phyloP scores from a whole-genome alignment of 129 eudicot species.

The Scalesia atractyloides region DNA sequence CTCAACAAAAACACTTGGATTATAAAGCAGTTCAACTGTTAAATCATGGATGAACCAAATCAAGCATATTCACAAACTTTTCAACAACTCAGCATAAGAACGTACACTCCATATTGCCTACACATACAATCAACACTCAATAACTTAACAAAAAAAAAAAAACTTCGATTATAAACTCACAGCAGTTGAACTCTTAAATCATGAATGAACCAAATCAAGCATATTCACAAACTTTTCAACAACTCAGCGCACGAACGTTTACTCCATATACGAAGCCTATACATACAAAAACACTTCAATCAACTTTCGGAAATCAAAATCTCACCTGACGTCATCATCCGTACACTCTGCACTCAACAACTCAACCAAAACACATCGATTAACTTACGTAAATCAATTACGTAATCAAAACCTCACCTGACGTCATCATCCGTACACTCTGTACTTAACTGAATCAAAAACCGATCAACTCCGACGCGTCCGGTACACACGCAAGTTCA shows the following conservation, averaged over 20 bases:
- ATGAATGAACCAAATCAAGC: too few species aligned
- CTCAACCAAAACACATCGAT: not conserved
- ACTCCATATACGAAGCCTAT: too few species aligned
- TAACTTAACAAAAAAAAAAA: not conserved
- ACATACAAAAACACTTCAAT: not conserved
- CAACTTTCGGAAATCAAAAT: not conserved
- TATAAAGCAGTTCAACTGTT: not conserved
- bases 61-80: not conserved
- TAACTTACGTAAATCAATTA: not conserved
- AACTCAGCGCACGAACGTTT: too few species aligned
- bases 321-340: constrained; percentile 43
- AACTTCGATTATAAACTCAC: too few species aligned
- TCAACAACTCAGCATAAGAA: constrained; percentile 14
- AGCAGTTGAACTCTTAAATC: too few species aligned
- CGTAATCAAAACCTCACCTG: constrained; percentile 24
- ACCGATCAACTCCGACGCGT: not conserved
- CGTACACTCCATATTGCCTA: not conserved
- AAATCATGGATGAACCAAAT: constrained; percentile 1
- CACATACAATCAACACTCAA: too few species aligned
- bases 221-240: too few species aligned
- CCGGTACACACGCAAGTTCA: constrained; percentile 3
- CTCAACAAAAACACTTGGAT: too few species aligned
- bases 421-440: constrained; percentile 32
- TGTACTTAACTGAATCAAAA: not conserved
- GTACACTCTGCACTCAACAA: not conserved